Evolutionary conservation across 176 grass and related monocot species (phyloP).

Genomic region (Musa troglodytarum): DNA sequence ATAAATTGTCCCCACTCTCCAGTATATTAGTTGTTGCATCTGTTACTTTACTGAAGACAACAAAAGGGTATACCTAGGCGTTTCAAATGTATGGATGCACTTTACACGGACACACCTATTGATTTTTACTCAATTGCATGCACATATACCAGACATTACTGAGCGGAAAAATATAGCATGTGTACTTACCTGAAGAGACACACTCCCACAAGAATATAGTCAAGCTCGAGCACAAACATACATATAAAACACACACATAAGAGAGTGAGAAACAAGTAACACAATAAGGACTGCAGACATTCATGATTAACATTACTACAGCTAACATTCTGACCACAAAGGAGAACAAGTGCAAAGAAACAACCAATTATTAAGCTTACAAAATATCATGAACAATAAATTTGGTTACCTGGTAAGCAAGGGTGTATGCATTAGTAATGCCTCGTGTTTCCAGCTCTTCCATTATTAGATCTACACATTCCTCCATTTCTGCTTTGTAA

Average conservation of each 20-base stretch:
- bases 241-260: not conserved
- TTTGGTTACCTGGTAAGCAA: conserved; percentile 79
- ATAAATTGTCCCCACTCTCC: too few species aligned
- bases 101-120: too few species aligned
- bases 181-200: not conserved
- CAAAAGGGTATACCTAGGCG: too few species aligned
- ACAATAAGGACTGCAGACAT: too few species aligned
- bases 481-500: conserved; percentile 99
- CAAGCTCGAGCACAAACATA: not conserved
- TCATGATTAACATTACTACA: too few species aligned
- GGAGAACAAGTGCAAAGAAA: not conserved
- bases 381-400: not conserved
- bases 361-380: not conserved
- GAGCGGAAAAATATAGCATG: not conserved
- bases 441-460: conserved; percentile 73
- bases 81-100: too few species aligned
- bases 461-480: conserved; percentile 94
- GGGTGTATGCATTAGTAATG: conserved; percentile 73
- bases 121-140: not conserved
- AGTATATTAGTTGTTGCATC: too few species aligned
- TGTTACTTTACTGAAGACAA: too few species aligned
- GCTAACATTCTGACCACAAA: not conserved
- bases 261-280: not conserved
- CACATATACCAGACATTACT: not conserved
- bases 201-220: too few species aligned